A percentile compares a stretch with the other conserved stretches of the same genome.
Evolutionary conservation across 768 basidiomycete species (phyloP).

Genomic region (Trichaptum fuscoviolaceum): DNA sequence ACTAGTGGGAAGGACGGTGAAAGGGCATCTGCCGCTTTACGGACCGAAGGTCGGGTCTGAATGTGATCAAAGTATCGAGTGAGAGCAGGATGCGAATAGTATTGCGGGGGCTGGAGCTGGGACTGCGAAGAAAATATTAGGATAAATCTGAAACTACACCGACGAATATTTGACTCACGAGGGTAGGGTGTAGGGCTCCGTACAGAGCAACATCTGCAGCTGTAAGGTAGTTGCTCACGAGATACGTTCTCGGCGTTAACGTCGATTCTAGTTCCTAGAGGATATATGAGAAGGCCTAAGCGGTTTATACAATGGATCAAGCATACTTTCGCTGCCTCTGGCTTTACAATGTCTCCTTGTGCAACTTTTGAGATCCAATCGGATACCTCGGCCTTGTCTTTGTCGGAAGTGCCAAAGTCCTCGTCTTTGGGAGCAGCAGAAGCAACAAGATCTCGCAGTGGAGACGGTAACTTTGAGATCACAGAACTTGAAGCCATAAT

Average conservation of each 20-base stretch:
- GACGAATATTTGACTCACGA: constrained; percentile 45
- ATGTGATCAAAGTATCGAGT: constrained; percentile 96
- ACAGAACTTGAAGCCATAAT: constrained; percentile 51
- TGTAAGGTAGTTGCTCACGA: constrained; percentile 79
- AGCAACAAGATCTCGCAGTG: constrained; percentile 52
- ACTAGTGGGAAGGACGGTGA: constrained; percentile 52
- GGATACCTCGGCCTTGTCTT: constrained; percentile 57
- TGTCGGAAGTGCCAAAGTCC: constrained; percentile 48
- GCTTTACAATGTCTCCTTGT: constrained; percentile 41
- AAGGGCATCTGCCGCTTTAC: constrained; percentile 46
- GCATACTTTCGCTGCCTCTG: constrained; percentile 45
- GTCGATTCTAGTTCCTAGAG: constrained; percentile 64
- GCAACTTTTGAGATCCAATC: constrained; percentile 68
- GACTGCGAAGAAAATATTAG: constrained; percentile 38
- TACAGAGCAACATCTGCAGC: constrained; percentile 90
- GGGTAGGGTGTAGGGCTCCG: constrained; percentile 75
- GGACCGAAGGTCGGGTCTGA: constrained; percentile 64
- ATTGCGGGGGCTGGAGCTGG: constrained; percentile 62
- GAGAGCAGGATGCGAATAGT: constrained; percentile 74
- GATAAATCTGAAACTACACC: neutral
- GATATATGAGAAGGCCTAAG: neutral
- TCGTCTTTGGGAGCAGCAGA: constrained; percentile 39
- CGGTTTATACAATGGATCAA: neutral
- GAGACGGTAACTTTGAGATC: constrained; percentile 40
- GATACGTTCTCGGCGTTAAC: constrained; percentile 74